Conservation (phyloP, 192 early-diverging fungal species). For the Backusella tarrabulga region DNA sequence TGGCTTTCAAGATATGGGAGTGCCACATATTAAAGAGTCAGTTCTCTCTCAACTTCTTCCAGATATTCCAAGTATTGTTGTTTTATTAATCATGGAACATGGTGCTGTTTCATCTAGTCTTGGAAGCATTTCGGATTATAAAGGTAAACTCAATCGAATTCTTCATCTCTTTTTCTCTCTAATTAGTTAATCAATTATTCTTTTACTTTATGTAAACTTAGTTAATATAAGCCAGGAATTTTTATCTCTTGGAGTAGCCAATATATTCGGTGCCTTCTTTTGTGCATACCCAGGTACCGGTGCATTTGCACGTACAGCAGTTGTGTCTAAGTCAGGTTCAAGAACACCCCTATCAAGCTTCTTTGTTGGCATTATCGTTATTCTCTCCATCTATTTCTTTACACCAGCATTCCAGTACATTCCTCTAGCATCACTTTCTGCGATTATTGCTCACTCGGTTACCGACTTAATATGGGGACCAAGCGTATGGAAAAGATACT, state of each 20-base stretch:
- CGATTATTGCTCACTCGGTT: conserved; percentile 87
- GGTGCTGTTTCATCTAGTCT: conserved; percentile 87
- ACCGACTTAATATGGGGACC: conserved; percentile 72
- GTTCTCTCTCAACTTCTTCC: conserved; percentile 50
- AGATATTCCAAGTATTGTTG: conserved; percentile 62
- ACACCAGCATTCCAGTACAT: conserved; percentile 87
- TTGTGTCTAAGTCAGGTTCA: conserved; percentile 88
- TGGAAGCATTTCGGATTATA: conserved; percentile 85
- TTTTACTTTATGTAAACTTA: neutral
- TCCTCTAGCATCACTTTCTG: conserved; percentile 74
- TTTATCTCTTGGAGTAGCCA: conserved; percentile 85
- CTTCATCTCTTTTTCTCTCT: neutral
- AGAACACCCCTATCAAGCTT: conserved; percentile 77
- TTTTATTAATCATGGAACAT: conserved; percentile 88
- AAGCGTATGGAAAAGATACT: conserved; percentile 57
- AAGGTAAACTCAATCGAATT: conserved; percentile 42
- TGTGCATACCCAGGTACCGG: conserved; percentile 87
- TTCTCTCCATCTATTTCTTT: conserved; percentile 79
- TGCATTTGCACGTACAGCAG: conserved; percentile 90
- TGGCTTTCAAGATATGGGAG: conserved; percentile 64
- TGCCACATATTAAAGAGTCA: conserved; percentile 50
- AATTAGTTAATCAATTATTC: neutral
- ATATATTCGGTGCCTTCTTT: conserved; percentile 85
- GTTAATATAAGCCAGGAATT: conserved; percentile 83
- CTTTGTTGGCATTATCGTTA: conserved; percentile 76